Percentiles rank a stretch among this genome's conserved stretches.
phyloP scores from a whole-genome alignment of 106 monocot genomes.

The Apostasia shenzhenica region DNA sequence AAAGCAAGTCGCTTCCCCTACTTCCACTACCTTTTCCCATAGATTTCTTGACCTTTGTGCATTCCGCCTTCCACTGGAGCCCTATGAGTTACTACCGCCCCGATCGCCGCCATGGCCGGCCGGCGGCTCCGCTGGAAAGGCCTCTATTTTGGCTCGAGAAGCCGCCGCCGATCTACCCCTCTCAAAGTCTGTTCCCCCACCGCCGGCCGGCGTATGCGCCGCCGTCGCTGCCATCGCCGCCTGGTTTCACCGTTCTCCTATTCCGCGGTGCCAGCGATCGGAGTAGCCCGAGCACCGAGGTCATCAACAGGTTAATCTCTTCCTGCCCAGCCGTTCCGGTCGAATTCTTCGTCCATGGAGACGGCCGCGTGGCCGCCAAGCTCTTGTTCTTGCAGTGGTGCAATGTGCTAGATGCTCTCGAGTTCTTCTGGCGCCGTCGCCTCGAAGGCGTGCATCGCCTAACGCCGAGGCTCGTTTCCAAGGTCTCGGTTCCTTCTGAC shows the following conservation, averaged over 20 bases:
- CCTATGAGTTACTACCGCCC: slow-evolving; percentile 1
- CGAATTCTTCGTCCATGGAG: not conserved
- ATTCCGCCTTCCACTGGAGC: not conserved
- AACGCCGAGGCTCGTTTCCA: slow-evolving; percentile 3
- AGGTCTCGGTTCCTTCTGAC: not conserved
- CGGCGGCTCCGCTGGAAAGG: not conserved
- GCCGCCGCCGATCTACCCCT: not conserved
- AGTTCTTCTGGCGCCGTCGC: slow-evolving; percentile 35
- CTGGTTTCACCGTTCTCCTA: slow-evolving; percentile 10
- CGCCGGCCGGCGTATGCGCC: not conserved
- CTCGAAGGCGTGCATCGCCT: slow-evolving; percentile 12
- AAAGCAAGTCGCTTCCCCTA: too few species aligned
- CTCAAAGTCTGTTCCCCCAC: not conserved
- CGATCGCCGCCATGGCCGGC: not conserved
- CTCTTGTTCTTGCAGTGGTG: slow-evolving; percentile 19
- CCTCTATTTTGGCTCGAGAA: not conserved
- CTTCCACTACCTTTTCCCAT: too few species aligned
- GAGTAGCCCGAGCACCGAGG: not conserved
- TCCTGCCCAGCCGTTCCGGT: slow-evolving; percentile 2
- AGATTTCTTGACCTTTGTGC: not conserved
- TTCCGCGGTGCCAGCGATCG: not conserved
- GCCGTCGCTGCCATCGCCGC: not conserved
- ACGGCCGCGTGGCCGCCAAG: slow-evolving; percentile 5
- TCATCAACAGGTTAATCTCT: slow-evolving; percentile 10
- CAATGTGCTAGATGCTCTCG: slow-evolving; percentile 31